Conservation (phyloP, 805 yeast genomes). For the Candida coquimbonensis region DNA sequence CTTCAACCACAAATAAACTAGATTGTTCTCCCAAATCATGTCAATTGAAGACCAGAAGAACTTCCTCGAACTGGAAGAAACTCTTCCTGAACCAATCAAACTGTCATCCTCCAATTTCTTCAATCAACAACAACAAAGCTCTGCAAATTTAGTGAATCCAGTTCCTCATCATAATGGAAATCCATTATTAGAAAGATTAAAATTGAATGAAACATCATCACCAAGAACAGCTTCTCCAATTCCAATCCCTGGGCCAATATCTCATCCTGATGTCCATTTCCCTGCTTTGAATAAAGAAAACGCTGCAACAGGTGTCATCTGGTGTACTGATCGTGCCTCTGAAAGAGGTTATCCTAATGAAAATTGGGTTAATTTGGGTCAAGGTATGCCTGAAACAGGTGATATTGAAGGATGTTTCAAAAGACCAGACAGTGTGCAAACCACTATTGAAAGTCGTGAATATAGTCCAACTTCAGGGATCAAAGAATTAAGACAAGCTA, state of each 20-base stretch:
- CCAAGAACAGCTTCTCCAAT: conserved; percentile 33
- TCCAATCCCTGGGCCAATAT: conserved; percentile 42
- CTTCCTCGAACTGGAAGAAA: conserved; percentile 19
- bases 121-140: conserved; percentile 1
- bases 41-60: conserved; percentile 2
- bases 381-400: conserved; percentile 61
- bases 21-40: no score
- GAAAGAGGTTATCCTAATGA: conserved; percentile 42
- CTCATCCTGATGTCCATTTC: conserved; percentile 37
- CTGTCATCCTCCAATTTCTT: conserved; percentile 20
- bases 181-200: conserved; percentile 3
- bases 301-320: conserved; percentile 55
- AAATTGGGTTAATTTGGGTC: conserved; percentile 54
- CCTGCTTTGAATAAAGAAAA: conserved; percentile 55
- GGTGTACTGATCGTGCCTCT: conserved; percentile 57
- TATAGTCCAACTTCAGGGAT: conserved; percentile 58
- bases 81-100: conserved; percentile 23
- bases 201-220: conserved; percentile 1
- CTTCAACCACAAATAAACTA: no score
- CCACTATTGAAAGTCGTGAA: conserved; percentile 44
- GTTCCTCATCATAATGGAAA: conserved; percentile 6
- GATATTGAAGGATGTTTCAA: conserved; percentile 51
- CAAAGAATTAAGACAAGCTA: conserved; percentile 47
- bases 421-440: conserved; percentile 41
- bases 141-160: conserved; percentile 3